phyloP scores from a whole-genome alignment of 2,329 filamentous ascomycete genomes.

The Talaromyces sp. region DNA sequence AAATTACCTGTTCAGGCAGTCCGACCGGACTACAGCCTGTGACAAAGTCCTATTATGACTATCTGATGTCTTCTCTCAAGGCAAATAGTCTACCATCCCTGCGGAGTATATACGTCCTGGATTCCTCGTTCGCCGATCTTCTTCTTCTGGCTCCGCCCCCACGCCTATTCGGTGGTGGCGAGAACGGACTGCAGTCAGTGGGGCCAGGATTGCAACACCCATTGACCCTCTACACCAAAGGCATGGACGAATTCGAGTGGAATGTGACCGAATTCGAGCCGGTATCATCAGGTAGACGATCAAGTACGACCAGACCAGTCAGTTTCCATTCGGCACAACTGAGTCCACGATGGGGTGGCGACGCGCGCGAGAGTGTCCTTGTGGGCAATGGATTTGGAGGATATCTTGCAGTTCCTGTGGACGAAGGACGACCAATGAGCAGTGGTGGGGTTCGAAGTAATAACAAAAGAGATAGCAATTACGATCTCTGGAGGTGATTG shows the following conservation, averaged over 20 bases:
- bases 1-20: constrained; percentile 63
- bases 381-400: constrained; percentile 66
- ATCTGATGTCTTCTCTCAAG: constrained; percentile 79
- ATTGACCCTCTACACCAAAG: constrained; percentile 63
- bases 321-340: constrained; percentile 45
- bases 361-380: constrained; percentile 59
- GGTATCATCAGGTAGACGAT: constrained; percentile 32
- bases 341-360: constrained; percentile 58
- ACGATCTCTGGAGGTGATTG: constrained; percentile 39
- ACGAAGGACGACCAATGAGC: constrained; percentile 42
- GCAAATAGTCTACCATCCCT: constrained; percentile 71
- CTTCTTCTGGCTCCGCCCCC: constrained; percentile 69
- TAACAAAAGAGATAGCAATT: constrained; percentile 32
- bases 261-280: constrained; percentile 62
- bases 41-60: constrained; percentile 70
- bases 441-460: constrained; percentile 24
- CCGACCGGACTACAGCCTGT: constrained; percentile 55
- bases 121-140: constrained; percentile 76
- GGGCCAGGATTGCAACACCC: constrained; percentile 51
- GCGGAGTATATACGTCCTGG: constrained; percentile 76
- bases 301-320: constrained; percentile 44
- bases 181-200: constrained; percentile 24
- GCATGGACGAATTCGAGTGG: constrained; percentile 66
- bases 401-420: constrained; percentile 61
- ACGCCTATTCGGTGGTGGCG: constrained; percentile 48